Conservation (phyloP, 176 grass and related monocot species). For the Secale cereale region DNA sequence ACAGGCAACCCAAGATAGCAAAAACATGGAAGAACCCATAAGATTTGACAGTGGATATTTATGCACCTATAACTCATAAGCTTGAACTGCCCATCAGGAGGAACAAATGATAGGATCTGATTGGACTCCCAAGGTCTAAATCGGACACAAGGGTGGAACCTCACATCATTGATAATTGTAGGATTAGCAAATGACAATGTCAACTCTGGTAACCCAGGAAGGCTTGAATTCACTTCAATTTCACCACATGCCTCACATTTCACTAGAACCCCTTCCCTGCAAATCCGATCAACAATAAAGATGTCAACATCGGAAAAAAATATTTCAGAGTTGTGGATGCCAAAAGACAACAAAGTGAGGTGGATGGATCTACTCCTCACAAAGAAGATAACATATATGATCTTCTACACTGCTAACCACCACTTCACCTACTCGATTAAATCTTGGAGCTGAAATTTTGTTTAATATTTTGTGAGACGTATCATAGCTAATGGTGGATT, state of each 20-base stretch:
- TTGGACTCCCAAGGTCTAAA: slow-evolving; percentile 86
- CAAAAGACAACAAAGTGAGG: background rate
- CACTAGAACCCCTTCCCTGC: slow-evolving; percentile 64
- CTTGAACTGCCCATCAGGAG: slow-evolving; percentile 85
- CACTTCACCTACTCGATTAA: background rate
- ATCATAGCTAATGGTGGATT: background rate
- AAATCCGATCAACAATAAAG: slow-evolving; percentile 11
- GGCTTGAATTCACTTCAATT: slow-evolving; percentile 82
- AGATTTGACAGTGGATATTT: background rate
- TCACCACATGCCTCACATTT: slow-evolving; percentile 88
- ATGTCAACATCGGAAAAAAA: background rate
- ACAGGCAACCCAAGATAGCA: background rate
- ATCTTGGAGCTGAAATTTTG: background rate
- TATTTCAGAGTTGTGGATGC: background rate
- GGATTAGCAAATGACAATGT: slow-evolving; percentile 85
- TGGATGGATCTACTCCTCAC: background rate
- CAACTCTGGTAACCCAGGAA: slow-evolving; percentile 89
- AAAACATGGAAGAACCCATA: background rate
- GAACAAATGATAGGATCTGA: slow-evolving; percentile 82
- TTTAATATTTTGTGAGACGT: background rate
- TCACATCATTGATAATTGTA: slow-evolving; percentile 71
- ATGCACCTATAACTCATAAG: slow-evolving; percentile 89
- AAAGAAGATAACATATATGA: background rate
- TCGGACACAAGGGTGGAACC: slow-evolving; percentile 83
- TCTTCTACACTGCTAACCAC: background rate